These are phyloP conservation scores for Albatrellus ellisii DNA, from an alignment of 768 basidiomycete genomes.

Conservation along the genomic window DNA sequence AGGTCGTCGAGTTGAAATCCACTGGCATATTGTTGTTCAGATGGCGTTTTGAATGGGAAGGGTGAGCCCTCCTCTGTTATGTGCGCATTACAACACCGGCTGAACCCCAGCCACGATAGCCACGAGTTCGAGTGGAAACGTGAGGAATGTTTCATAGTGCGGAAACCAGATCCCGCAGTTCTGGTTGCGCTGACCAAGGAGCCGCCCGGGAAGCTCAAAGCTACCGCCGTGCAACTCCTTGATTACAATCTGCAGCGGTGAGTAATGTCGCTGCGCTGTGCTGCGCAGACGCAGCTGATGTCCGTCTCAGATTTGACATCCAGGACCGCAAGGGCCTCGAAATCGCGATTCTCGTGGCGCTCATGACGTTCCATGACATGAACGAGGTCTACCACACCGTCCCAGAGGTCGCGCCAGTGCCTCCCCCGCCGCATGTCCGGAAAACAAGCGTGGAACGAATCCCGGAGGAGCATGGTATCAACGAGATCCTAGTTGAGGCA, in stretches of 20 bases:
- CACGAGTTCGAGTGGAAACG: conserved; percentile 81
- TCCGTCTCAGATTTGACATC: conserved; percentile 54
- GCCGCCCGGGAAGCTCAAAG: conserved; percentile 49
- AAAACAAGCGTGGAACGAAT: conserved; percentile 59
- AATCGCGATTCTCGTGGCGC: conserved; percentile 62
- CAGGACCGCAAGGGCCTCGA: conserved; percentile 79
- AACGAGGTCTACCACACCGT: conserved; percentile 40
- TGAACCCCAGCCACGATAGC: conserved; percentile 23
- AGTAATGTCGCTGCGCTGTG: conserved; percentile 4
- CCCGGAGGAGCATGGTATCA: conserved; percentile 65
- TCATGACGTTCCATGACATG: conserved; percentile 66
- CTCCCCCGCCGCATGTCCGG: conserved; percentile 47
- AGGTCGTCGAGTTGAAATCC: conserved; percentile 55
- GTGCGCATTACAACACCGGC: neutral
- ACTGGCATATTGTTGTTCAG: conserved; percentile 62
- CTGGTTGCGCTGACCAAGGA: conserved; percentile 76
- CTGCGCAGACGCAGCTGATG: neutral
- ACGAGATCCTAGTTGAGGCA: conserved; percentile 57
- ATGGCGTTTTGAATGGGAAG: conserved; percentile 77
- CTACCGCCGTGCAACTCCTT: conserved; percentile 57
- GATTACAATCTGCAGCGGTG: conserved; percentile 80
- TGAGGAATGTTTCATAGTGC: conserved; percentile 70
- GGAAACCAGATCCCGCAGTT: conserved; percentile 81
- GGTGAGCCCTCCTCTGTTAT: conserved; percentile 31
- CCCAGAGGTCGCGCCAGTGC: neutral